Base-by-base conservation (phyloP, 768 basidiomycete species). In the Lactifluus rugatus region DNA sequence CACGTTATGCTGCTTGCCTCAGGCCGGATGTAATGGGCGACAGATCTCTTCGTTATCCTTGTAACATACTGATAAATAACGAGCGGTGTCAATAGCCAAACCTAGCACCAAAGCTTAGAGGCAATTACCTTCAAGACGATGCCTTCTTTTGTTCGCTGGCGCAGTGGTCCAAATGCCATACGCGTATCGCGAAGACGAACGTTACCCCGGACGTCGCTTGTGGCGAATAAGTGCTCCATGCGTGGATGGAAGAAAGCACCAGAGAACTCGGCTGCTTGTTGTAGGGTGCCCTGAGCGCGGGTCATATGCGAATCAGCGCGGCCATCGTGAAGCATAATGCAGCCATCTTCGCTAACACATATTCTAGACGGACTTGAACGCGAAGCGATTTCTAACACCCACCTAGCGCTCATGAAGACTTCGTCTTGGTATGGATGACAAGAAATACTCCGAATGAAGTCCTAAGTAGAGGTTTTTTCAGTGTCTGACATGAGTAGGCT, bases 371-470 rank as follows among this genome's bases (percentile, higher is more conserved):
- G 32, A 34, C 7, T 47, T 42, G 5, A 14, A 47, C 21, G 34
- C 19, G 28, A 47, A 5, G 39, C 5, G 7, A 44, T 28, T 25
- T 5, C n/a, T 19, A n/a, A 31, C 26, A 63, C 71, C 52, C 65
- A 83, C 87, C 85, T 81, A n/a, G 79, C 85, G 61, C 80, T 86
- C 59, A 90, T 65, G 61, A 85, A 83, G 1, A 88, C 59, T 23
- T 86, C 82, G 26, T 90, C 87, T 42, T 81, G 76, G 37, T 70
- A 70, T n/a, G 85, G 79, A 66, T 88, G 86, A 42, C 82, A 81
- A 7, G 83, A 75, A 44, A 90, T 72, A 17, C 73, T 78, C 46
- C 87, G 80, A 56, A 90, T 78, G 60, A 74, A 83, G 11, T 80
- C 83, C 88, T 90, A 62, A 6, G 28, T 14, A 10, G 2, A 50